Conservation (phyloP, 257 asterid species). For the Cordia subcordata region DNA sequence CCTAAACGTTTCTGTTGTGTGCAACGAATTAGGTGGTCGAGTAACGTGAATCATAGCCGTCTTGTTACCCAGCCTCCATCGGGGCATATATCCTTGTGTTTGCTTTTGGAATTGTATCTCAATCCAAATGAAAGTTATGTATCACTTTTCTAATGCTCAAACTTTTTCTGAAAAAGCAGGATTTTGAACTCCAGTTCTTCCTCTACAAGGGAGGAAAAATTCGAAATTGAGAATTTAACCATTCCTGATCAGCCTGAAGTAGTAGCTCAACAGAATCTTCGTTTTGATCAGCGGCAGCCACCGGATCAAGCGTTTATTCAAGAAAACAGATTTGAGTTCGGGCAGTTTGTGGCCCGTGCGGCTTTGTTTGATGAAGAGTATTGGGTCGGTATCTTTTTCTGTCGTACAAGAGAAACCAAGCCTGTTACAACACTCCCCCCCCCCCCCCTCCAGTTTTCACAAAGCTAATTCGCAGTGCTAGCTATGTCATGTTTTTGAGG, state of each 20-base stretch:
- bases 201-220: constrained; percentile 15
- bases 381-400: constrained; percentile 40
- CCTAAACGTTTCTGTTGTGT: no score
- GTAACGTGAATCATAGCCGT: no score
- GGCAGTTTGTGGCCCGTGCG: constrained; percentile 44
- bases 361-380: constrained; percentile 58
- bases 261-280: constrained; percentile 18
- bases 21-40: no score
- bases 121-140: no score
- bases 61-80: no score
- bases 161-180: constrained; percentile 19
- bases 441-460: no score
- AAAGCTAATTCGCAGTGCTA: constrained; percentile 9
- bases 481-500: constrained; percentile 7
- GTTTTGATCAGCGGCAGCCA: constrained; percentile 31
- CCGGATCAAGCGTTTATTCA: constrained; percentile 14
- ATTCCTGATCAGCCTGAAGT: constrained; percentile 14
- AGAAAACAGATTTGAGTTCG: constrained; percentile 27
- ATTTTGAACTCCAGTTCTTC: constrained; percentile 21
- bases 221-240: constrained; percentile 15
- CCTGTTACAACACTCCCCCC: not conserved
- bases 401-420: not conserved
- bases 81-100: no score
- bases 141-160: no score
- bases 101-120: no score